A percentile compares a stretch with the other conserved stretches of the same genome.
Evolutionary conservation across 2,329 filamentous ascomycete species (phyloP).

Genomic region (Exophiala sp.): DNA sequence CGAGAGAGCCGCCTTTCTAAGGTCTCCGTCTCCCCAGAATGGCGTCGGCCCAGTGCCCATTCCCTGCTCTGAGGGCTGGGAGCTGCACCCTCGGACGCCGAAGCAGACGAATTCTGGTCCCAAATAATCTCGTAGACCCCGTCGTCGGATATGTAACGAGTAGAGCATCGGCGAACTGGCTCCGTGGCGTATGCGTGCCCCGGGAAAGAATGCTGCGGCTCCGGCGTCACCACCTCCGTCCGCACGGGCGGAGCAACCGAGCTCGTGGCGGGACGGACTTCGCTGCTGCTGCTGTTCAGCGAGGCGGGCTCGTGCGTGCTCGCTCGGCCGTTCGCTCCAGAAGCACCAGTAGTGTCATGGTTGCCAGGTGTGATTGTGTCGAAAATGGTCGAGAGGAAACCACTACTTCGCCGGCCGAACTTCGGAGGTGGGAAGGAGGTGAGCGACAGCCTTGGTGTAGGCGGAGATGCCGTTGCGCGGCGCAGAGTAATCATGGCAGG

Average conservation of each 20-base stretch:
- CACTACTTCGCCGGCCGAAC: conserved; percentile 17
- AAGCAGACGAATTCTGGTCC: conserved; percentile 22
- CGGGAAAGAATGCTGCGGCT: conserved; percentile 7
- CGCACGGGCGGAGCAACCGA: conserved; percentile 19
- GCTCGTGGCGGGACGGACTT: conserved; percentile 13
- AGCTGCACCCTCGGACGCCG: conserved; percentile 7
- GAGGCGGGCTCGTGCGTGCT: conserved; percentile 1
- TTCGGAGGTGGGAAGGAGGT: conserved; percentile 27
- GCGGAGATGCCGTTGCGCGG: conserved; percentile 19
- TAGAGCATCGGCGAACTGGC: conserved; percentile 23
- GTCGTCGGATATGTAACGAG: conserved; percentile 21
- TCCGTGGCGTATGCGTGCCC: conserved; percentile 1
- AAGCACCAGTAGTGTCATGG: background rate
- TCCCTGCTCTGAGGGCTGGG: conserved; percentile 6
- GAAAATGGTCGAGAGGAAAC: conserved; percentile 22
- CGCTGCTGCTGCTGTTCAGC: conserved; percentile 5
- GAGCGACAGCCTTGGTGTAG: conserved; percentile 14
- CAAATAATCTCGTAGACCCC: conserved; percentile 27
- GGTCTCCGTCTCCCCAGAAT: conserved; percentile 10
- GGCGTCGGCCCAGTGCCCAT: conserved; percentile 3
- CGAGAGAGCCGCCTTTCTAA: conserved; percentile 20
- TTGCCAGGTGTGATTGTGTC: conserved; percentile 16
- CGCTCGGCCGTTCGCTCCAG: background rate
- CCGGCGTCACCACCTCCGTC: conserved; percentile 18
- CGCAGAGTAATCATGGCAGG: conserved; percentile 29